Evolutionary conservation across 1,139 yeast genomes (phyloP).

Genomic region (Lodderomyces margitis): DNA sequence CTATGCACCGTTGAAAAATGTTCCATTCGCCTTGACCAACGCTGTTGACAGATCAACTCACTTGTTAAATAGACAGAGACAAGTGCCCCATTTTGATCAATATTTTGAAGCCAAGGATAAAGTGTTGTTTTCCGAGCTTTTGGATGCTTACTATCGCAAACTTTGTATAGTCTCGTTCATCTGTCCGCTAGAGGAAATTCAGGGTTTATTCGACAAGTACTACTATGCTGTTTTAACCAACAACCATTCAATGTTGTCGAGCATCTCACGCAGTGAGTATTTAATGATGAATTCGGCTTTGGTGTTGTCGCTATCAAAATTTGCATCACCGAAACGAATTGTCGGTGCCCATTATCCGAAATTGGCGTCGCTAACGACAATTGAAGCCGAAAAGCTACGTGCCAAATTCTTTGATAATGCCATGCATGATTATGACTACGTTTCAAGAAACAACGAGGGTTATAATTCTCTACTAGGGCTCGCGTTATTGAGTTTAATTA

Average conservation of each 20-base stretch:
- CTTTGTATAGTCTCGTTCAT: slow-evolving; percentile 11
- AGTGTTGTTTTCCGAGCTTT: slow-evolving; percentile 11
- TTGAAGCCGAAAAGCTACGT: slow-evolving; percentile 7
- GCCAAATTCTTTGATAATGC: slow-evolving; percentile 19
- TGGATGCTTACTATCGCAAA: slow-evolving; percentile 11
- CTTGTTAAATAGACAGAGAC: slow-evolving; percentile 3
- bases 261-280: slow-evolving; percentile 13
- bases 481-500: slow-evolving; percentile 20
- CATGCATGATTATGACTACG: slow-evolving; percentile 21
- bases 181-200: slow-evolving; percentile 8
- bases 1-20: slow-evolving; percentile 12
- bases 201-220: slow-evolving; percentile 14
- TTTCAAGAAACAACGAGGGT: slow-evolving; percentile 21
- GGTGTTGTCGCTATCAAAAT: slow-evolving; percentile 14
- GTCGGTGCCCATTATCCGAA: slow-evolving; percentile 10
- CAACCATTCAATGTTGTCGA: slow-evolving; percentile 9
- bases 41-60: slow-evolving; percentile 10
- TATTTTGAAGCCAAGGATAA: slow-evolving; percentile 5
- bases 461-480: slow-evolving; percentile 24
- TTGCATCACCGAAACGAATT: slow-evolving; percentile 6
- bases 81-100: background rate
- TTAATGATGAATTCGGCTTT: slow-evolving; percentile 20
- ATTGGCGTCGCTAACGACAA: slow-evolving; percentile 7
- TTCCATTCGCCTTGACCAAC: slow-evolving; percentile 12
- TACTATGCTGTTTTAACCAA: slow-evolving; percentile 10